phyloP scores from a whole-genome alignment of 495 filamentous ascomycete species.

The Podospora appendiculata region DNA sequence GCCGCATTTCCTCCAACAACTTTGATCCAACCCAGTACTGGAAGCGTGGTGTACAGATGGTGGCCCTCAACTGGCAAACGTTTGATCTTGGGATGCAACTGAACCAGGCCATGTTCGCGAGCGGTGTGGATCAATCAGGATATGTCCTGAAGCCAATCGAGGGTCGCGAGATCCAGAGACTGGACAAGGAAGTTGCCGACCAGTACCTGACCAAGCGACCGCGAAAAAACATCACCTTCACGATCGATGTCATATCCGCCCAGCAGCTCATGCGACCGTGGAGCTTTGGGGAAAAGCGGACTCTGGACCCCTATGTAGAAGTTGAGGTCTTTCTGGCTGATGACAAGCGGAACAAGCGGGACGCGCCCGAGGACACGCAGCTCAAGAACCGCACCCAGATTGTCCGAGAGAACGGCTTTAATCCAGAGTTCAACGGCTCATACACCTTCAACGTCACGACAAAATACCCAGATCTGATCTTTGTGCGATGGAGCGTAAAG shows the following conservation, averaged over 20 bases:
- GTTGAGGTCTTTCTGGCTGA: conserved; percentile 92
- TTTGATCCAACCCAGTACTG: conserved; percentile 89
- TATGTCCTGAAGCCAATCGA: conserved; percentile 91
- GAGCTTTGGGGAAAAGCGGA: conserved; percentile 57
- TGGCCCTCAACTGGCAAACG: conserved; percentile 95
- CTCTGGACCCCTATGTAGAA: conserved; percentile 86
- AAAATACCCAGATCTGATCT: conserved; percentile 85
- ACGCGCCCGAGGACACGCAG: conserved; percentile 43
- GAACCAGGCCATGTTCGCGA: conserved; percentile 98
- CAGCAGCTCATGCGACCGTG: conserved; percentile 86
- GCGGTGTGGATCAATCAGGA: conserved; percentile 75
- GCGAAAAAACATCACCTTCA: conserved; percentile 72
- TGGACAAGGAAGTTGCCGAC: conserved; percentile 35
- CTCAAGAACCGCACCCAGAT: conserved; percentile 71
- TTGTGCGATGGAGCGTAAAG: conserved; percentile 88
- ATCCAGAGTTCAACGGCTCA: conserved; percentile 67
- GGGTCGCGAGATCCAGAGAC: conserved; percentile 53
- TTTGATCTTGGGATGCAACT: conserved; percentile 91
- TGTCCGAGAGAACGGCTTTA: conserved; percentile 81
- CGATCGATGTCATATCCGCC: conserved; percentile 83
- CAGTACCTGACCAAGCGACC: conserved; percentile 49
- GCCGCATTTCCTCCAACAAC: conserved; percentile 76
- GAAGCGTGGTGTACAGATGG: conserved; percentile 95
- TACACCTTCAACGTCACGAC: conserved; percentile 75
- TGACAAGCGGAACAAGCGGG: conserved; percentile 59